Evolutionary conservation across 2,329 filamentous ascomycete species (phyloP), one percentile per base, ranked within the genome.

Genomic region (Penicillium sp.): DNA sequence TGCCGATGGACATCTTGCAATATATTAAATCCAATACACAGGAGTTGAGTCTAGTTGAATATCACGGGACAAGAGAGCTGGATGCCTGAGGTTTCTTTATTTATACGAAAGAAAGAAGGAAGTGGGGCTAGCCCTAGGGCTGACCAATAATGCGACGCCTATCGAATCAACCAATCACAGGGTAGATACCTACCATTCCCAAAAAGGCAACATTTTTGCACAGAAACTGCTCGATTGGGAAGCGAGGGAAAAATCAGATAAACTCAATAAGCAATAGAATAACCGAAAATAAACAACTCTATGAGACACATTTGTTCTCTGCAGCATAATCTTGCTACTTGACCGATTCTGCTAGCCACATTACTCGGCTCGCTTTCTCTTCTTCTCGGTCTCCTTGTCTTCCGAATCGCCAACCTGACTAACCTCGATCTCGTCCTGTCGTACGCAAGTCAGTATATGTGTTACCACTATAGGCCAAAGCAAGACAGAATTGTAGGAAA

Each of bases 111-210:
- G n/a, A 18, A 23, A 43, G 18, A 43, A 20, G 18, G 11, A 47
- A 24, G 46, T 47, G 46, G 46, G 46, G 20, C 46, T 30, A 47
- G 46, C 45, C 45, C 45, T 47, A 47, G n/a, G 20, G 23, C 45
- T 18, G 45, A 18, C 45, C 12, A 28, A 26, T 42, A 3, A 42
- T 9, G 3, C n/a, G n/a, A 21, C 7, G 14, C n/a, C 35, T 8
- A 8, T 42, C 18, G n/a, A 23, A 14, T 23, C 11, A 9, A 3
- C 40, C 40, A 43, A 43, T 43, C 18, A 43, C 20, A 9, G 2
- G n/a, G 40, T 18, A 12, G 20, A 23, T 18, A 43, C n/a, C 40
- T 20, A 43, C 18, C 20, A 43, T 43, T 7, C 40, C 40, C n/a
- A 20, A 43, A 43, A 43, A 23, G 20, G 40, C 3, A 43, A 43